Percentiles rank a stretch among this genome's conserved stretches.
Conservation (phyloP, 768 basidiomycete genomes). For the Mycena haematopus region DNA sequence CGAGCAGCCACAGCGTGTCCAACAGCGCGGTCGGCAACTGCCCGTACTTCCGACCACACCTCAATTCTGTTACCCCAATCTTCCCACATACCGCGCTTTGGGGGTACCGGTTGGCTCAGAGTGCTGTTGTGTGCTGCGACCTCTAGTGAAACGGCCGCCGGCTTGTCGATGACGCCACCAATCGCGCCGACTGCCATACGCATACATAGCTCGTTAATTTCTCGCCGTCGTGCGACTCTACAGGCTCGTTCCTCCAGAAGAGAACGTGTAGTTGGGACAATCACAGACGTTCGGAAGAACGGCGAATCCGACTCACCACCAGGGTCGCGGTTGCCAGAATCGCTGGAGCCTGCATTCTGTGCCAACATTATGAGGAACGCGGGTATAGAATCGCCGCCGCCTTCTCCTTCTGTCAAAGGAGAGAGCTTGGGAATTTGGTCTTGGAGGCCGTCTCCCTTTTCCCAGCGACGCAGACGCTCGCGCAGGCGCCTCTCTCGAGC, state of each 20-base stretch:
- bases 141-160: slow-evolving; percentile 35
- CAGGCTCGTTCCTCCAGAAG: slow-evolving; percentile 56
- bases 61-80: slow-evolving; percentile 78
- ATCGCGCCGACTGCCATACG: slow-evolving; percentile 83
- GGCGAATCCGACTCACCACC: slow-evolving; percentile 38
- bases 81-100: slow-evolving; percentile 50
- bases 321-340: slow-evolving; percentile 33
- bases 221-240: slow-evolving; percentile 67
- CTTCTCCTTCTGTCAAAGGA: slow-evolving; percentile 45
- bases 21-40: slow-evolving; percentile 78
- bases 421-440: slow-evolving; percentile 69
- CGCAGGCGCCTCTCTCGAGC: slow-evolving; percentile 76
- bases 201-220: slow-evolving; percentile 83
- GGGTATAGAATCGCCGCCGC: slow-evolving; percentile 40
- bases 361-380: slow-evolving; percentile 51
- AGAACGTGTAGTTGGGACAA: slow-evolving; percentile 71
- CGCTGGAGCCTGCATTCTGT: slow-evolving; percentile 26
- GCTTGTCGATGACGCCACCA: slow-evolving; percentile 65
- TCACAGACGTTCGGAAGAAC: slow-evolving; percentile 72
- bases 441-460: slow-evolving; percentile 64
- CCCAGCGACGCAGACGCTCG: slow-evolving; percentile 78
- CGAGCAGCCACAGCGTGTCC: slow-evolving; percentile 59
- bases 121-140: slow-evolving; percentile 24
- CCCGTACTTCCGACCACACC: slow-evolving; percentile 70
- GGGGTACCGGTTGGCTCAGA: slow-evolving; percentile 6